Conservation (phyloP, 2,329 filamentous ascomycete species). For the Penicillium sp. region DNA sequence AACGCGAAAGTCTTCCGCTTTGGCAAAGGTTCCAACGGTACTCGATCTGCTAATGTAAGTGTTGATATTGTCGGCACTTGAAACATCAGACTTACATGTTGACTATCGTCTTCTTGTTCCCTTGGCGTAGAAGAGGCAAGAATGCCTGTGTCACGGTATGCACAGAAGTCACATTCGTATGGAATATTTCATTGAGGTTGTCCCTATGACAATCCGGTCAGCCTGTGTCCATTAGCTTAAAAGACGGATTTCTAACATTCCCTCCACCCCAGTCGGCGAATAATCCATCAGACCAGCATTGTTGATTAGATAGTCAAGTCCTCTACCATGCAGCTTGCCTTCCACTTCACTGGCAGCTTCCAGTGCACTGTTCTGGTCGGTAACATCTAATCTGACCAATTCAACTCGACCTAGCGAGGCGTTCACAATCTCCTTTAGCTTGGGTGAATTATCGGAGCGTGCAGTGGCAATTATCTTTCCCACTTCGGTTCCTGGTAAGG, state of each 20-base stretch:
- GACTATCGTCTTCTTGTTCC: slow-evolving; percentile 43
- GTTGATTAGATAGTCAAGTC: slow-evolving; percentile 50
- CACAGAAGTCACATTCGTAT: slow-evolving; percentile 43
- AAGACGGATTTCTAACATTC: slow-evolving; percentile 22
- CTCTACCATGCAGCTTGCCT: slow-evolving; percentile 34
- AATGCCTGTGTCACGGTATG: slow-evolving; percentile 44
- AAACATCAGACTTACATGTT: slow-evolving; percentile 40
- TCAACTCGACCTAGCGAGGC: slow-evolving; percentile 37
- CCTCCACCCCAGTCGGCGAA: slow-evolving; percentile 13
- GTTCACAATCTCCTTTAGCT: slow-evolving; percentile 37
- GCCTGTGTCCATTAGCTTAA: neutral
- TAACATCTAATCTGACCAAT: slow-evolving; percentile 41
- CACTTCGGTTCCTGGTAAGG: slow-evolving; percentile 35
- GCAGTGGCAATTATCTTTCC: slow-evolving; percentile 44
- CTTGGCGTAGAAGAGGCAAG: slow-evolving; percentile 40
- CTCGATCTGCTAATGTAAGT: slow-evolving; percentile 33
- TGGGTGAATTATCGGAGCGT: slow-evolving; percentile 32
- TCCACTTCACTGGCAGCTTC: slow-evolving; percentile 37
- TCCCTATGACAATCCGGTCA: slow-evolving; percentile 25
- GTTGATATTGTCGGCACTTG: neutral
- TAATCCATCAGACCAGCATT: slow-evolving; percentile 41
- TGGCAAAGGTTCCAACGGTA: slow-evolving; percentile 44
- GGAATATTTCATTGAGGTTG: slow-evolving; percentile 39
- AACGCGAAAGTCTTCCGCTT: slow-evolving; percentile 14
- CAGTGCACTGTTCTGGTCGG: slow-evolving; percentile 34